Evolutionary conservation across 495 filamentous ascomycete genomes (phyloP), one percentile per base, ranked within the genome.

Genomic region (Schizothecium vesticola): DNA sequence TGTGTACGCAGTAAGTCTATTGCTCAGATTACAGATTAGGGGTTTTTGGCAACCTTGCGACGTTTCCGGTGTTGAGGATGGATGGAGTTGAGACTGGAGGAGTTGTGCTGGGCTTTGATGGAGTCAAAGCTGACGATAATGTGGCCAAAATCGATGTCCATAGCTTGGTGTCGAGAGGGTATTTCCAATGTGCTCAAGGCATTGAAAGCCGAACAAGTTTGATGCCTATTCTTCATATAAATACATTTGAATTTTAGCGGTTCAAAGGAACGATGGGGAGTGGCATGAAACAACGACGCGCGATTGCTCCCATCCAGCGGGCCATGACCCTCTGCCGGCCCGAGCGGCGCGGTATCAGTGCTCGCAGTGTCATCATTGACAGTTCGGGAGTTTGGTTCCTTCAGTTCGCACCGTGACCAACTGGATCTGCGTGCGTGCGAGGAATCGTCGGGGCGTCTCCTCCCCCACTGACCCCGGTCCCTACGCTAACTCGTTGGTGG

Each of bases 401-500:
- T n/a, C 3, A n/a, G 43, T n/a, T 51, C 43, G 43, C 43, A 51
- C 43, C 19, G 43, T 51, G 43, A 51, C 43, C 43, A 51, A 51
- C 43, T 51, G 43, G 43, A 51, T 51, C 43, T 51, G 43, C 43
- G 43, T 51, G 43, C 43, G 43, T 51, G 43, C 43, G n/a, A 51
- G 43, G 43, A 51, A n/a, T 51, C 43, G 43, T n/a, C 43, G 28
- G 33, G 33, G 33, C 33, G 43, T 51, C 43, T 51, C 43, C 43
- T n/a, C 43, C 16, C 16, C 36, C 36, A 51, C n/a, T 22, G 29
- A 69, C 64, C 67, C 67, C 43, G 29, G 67, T 69, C 67, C 28
- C 56, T 63, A 51, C 66, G 66, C 55, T 58, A 51, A 51, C 43
- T 51, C 43, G 43, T 51, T n/a, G 33, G 61, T 63, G 67, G 69